Evolutionary conservation across 306 rosid species (phyloP).

Genomic region (Fragaria vesca): DNA sequence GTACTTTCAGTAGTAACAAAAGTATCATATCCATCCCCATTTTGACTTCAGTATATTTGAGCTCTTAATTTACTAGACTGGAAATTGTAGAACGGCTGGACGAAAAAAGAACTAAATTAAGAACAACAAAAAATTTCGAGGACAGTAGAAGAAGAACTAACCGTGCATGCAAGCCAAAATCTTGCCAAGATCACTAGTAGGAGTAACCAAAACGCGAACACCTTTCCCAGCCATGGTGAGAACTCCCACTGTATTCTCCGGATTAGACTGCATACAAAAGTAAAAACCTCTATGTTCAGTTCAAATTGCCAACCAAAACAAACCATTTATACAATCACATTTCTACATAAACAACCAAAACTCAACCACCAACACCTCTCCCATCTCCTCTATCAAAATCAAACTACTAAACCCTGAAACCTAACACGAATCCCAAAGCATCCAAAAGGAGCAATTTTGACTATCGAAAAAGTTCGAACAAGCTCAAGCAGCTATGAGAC

Average conservation of each 20-base stretch:
- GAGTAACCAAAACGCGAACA: slow-evolving; percentile 85
- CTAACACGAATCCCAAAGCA: background rate
- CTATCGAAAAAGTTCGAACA: background rate
- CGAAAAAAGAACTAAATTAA: background rate
- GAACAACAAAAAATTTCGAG: background rate
- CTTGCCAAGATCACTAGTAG: slow-evolving; percentile 91
- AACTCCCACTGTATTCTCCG: slow-evolving; percentile 91
- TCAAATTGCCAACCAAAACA: background rate
- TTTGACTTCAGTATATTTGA: too few relatives aligned
- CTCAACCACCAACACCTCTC: background rate
- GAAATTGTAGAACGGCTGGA: too few relatives aligned
- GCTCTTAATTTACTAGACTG: too few relatives aligned
- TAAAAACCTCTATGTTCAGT: slow-evolving; percentile 19
- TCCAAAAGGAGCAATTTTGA: background rate
- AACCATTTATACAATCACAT: background rate
- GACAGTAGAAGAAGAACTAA: slow-evolving; percentile 24
- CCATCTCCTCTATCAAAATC: background rate
- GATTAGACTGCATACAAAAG: slow-evolving; percentile 60
- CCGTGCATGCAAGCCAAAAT: slow-evolving; percentile 94
- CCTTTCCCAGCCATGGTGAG: slow-evolving; percentile 96
- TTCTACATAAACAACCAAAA: background rate
- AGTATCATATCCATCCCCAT: background rate
- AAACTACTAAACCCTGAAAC: background rate
- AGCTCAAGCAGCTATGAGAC: background rate
- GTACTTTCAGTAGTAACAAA: background rate